These are phyloP conservation scores for Stereocaulon alpinum DNA, from an alignment of 495 filamentous ascomycete genomes.

Conservation along the genomic window DNA sequence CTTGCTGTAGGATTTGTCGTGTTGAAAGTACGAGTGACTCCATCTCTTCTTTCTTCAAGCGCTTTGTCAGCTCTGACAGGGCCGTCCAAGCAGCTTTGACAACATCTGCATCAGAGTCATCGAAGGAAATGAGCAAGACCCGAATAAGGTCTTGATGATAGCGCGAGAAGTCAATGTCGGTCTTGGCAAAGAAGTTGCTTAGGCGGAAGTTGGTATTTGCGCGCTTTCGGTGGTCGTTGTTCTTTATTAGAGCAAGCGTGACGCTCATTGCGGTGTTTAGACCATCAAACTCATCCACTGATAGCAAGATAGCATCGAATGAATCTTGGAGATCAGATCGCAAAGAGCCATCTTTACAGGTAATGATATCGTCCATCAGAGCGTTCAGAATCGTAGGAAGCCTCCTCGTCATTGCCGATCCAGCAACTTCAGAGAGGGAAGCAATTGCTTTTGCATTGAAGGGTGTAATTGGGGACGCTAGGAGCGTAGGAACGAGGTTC, in stretches of 20 bases:
- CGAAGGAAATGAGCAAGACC: constrained; percentile 79
- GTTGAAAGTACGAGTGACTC: constrained; percentile 83
- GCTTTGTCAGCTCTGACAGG: constrained; percentile 75
- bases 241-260: constrained; percentile 74
- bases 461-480: constrained; percentile 76
- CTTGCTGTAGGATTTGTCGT: constrained; percentile 69
- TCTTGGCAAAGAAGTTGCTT: constrained; percentile 74
- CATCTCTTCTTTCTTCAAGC: constrained; percentile 95
- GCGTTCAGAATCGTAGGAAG: constrained; percentile 82
- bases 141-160: constrained; percentile 94
- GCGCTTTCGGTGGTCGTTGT: constrained; percentile 81
- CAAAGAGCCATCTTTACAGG: constrained; percentile 65
- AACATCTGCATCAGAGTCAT: constrained; percentile 71
- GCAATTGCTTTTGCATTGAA: constrained; percentile 94
- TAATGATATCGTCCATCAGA: constrained; percentile 83
- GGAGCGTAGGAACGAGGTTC: constrained; percentile 85
- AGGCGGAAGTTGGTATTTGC: constrained; percentile 68
- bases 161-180: constrained; percentile 79
- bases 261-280: constrained; percentile 91
- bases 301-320: constrained; percentile 79
- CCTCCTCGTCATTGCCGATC: constrained; percentile 76
- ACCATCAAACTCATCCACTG: constrained; percentile 92
- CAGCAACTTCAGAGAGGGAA: constrained; percentile 82
- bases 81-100: constrained; percentile 91
- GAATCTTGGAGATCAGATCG: constrained; percentile 60